Evolutionary conservation across 2,329 filamentous ascomycete genomes (phyloP).

Genomic region (Tolypocladium capitatum): DNA sequence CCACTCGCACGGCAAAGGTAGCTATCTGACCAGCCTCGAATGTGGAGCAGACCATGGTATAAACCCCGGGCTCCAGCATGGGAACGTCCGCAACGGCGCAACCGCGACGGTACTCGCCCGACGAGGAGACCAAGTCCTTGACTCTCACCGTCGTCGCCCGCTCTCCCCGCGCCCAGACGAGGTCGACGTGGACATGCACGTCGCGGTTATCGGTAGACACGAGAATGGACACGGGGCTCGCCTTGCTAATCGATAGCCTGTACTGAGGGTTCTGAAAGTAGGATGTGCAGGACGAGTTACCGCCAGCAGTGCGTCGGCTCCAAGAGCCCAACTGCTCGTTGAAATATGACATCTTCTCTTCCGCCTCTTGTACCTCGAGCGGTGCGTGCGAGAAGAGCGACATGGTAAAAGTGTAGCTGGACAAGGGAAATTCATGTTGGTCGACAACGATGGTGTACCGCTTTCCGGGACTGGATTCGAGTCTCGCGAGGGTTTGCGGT

Average conservation of each 20-base stretch:
- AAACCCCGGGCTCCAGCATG: slow-evolving; percentile 55
- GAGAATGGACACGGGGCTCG: slow-evolving; percentile 56
- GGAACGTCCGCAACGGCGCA: slow-evolving; percentile 56
- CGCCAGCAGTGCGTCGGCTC: slow-evolving; percentile 70
- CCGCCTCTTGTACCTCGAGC: slow-evolving; percentile 48
- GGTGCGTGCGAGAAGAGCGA: slow-evolving; percentile 61
- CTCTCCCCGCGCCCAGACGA: slow-evolving; percentile 65
- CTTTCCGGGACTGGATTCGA: slow-evolving; percentile 30
- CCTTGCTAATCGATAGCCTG: slow-evolving; percentile 42
- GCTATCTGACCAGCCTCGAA: slow-evolving; percentile 72
- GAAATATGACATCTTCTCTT: slow-evolving; percentile 43
- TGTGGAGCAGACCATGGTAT: slow-evolving; percentile 82
- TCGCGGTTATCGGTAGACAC: slow-evolving; percentile 55
- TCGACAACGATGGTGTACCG: slow-evolving; percentile 54
- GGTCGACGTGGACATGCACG: slow-evolving; percentile 68
- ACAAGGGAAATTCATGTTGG: slow-evolving; percentile 62
- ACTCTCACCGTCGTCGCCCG: slow-evolving; percentile 56
- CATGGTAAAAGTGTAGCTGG: slow-evolving; percentile 72
- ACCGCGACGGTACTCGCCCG: slow-evolving; percentile 77
- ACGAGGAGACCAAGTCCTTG: slow-evolving; percentile 69
- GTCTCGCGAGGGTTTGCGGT: slow-evolving; percentile 73
- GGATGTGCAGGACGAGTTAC: slow-evolving; percentile 60
- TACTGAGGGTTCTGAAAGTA: slow-evolving; percentile 89
- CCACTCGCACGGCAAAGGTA: slow-evolving; percentile 62
- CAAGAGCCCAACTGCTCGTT: slow-evolving; percentile 53